Evolutionary conservation across 1,284 basidiomycete genomes (phyloP).

Genomic region (Cryptococcus neoformans): DNA sequence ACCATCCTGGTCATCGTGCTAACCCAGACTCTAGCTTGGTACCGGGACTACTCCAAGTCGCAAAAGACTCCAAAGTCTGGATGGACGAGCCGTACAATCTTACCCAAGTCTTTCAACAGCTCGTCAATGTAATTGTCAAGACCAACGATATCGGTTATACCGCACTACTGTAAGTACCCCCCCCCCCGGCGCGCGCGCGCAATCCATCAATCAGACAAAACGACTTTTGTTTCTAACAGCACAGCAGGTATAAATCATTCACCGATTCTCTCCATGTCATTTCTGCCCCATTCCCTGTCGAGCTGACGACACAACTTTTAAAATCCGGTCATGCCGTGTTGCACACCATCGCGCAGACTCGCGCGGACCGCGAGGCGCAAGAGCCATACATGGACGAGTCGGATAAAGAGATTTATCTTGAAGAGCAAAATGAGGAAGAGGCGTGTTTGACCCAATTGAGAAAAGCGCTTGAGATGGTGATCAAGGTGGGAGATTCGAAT

Average conservation of each 20-base stretch:
- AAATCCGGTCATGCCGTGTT: conserved; percentile 13
- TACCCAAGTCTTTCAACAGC: conserved; percentile 62
- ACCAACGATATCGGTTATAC: conserved; percentile 72
- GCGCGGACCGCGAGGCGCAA: conserved; percentile 17
- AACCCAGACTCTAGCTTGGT: conserved; percentile 56
- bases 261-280: conserved; percentile 64
- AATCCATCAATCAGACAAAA: not conserved
- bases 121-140: conserved; percentile 62
- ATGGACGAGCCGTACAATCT: conserved; percentile 69
- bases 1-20: too few species aligned
- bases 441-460: conserved; percentile 16
- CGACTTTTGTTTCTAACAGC: not conserved
- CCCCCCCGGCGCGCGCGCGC: not conserved
- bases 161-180: conserved; percentile 57
- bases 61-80: conserved; percentile 59
- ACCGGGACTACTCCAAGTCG: conserved; percentile 66
- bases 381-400: conserved; percentile 24
- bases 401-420: conserved; percentile 19
- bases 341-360: conserved; percentile 5
- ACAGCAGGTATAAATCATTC: conserved; percentile 60
- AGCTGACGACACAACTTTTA: conserved; percentile 10
- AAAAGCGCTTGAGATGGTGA: conserved; percentile 14
- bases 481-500: not conserved
- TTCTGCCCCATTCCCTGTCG: conserved; percentile 34
- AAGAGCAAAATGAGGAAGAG: conserved; percentile 25